These are phyloP conservation scores for Nakaseomyces delphensis DNA, from an alignment of 1,139 yeast species.

Conservation along the genomic window DNA sequence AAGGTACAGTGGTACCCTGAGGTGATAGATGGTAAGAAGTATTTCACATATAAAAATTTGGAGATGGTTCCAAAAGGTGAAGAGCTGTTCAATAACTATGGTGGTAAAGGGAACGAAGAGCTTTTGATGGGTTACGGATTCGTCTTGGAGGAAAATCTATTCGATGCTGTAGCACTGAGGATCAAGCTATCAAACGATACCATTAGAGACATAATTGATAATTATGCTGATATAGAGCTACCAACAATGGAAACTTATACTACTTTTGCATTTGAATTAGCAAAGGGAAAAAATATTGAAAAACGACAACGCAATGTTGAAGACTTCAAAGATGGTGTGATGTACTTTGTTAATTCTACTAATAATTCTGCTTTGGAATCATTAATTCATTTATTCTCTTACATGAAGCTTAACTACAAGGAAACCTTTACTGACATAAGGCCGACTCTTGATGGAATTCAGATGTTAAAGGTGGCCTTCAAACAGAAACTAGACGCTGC, in stretches of 20 bases:
- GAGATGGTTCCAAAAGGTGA: constrained; percentile 29
- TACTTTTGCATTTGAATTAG: constrained; percentile 32
- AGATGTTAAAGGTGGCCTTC: constrained; percentile 27
- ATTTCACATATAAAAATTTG: constrained; percentile 22
- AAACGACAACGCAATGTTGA: constrained; percentile 15
- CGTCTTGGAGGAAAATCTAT: constrained; percentile 48
- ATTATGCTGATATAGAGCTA: constrained; percentile 36
- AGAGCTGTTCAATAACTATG: constrained; percentile 73
- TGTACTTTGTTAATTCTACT: constrained; percentile 36
- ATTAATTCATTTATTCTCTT: constrained; percentile 45
- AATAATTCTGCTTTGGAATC: constrained; percentile 21
- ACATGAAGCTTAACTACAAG: constrained; percentile 35
- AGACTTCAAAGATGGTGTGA: constrained; percentile 35
- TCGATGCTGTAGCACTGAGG: constrained; percentile 55
- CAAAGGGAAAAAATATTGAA: constrained; percentile 10
- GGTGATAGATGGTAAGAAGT: constrained; percentile 12
- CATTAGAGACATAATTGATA: constrained; percentile 28
- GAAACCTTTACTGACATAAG: constrained; percentile 43
- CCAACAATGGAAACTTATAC: constrained; percentile 40
- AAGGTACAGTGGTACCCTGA: constrained; percentile 55
- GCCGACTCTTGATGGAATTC: constrained; percentile 51
- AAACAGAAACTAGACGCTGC: constrained; percentile 15
- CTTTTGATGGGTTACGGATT: constrained; percentile 54
- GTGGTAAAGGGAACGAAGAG: constrained; percentile 79
- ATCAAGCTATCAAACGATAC: constrained; percentile 39